These are phyloP conservation scores for Thozetella sp. DNA, from an alignment of 495 filamentous ascomycete genomes.

Conservation along the genomic window DNA sequence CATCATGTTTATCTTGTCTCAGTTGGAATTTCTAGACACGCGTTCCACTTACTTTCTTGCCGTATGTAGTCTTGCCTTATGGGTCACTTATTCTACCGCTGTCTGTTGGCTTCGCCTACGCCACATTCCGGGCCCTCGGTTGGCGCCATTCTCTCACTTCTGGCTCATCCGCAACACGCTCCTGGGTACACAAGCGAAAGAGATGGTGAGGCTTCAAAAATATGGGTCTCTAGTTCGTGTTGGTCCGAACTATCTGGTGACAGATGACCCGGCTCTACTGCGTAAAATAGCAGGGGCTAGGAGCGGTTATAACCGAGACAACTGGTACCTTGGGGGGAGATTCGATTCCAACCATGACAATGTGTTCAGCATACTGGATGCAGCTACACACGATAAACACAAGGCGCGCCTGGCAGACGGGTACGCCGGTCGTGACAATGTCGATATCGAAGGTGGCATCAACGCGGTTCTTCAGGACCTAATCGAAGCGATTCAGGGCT, in stretches of 20 bases:
- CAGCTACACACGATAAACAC: slow-evolving; percentile 27
- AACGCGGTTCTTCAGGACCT: slow-evolving; percentile 34
- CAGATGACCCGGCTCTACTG: slow-evolving; percentile 36
- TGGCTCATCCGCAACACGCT: neutral
- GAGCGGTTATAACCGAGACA: slow-evolving; percentile 25
- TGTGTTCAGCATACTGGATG: slow-evolving; percentile 11
- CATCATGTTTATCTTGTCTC: too few relatives aligned
- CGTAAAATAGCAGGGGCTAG: slow-evolving; percentile 33
- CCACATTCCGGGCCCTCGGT: neutral
- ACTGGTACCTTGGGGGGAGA: slow-evolving; percentile 26
- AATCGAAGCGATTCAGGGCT: slow-evolving; percentile 29
- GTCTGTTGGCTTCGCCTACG: neutral
- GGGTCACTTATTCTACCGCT: neutral
- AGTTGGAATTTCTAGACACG: too few relatives aligned
- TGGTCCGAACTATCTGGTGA: slow-evolving; percentile 36
- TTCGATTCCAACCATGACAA: slow-evolving; percentile 24
- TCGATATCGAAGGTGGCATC: slow-evolving; percentile 35
- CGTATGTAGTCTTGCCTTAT: neutral
- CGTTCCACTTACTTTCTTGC: too few relatives aligned
- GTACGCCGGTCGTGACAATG: slow-evolving; percentile 47
- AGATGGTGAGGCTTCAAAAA: slow-evolving; percentile 9
- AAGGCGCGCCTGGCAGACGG: slow-evolving; percentile 35
- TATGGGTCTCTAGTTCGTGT: slow-evolving; percentile 37
- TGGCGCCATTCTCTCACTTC: neutral
- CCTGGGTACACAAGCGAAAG: neutral